A percentile compares a stretch with the other conserved stretches of the same genome.
These are phyloP conservation scores for Diversispora eburnea DNA, from an alignment of 192 early-diverging fungal species.

Conservation along the genomic window DNA sequence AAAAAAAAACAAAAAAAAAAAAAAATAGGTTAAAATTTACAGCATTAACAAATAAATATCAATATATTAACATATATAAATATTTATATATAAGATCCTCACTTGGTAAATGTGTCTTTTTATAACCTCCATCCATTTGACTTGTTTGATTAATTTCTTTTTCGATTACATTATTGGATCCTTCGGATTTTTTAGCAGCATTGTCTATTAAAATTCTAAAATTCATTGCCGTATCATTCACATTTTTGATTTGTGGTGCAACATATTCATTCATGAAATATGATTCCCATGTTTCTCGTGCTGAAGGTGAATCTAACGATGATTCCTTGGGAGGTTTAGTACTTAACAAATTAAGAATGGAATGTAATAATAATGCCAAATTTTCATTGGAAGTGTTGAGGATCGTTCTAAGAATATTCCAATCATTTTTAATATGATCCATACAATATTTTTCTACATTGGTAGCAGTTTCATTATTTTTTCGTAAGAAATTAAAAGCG, in stretches of 20 bases:
- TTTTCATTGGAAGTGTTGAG: conserved; percentile 14
- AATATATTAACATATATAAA: no score
- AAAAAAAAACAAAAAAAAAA: no score
- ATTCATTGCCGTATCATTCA: not conserved
- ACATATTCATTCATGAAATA: not conserved
- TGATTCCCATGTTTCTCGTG: not conserved
- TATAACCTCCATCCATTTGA: not conserved
- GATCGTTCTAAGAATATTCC: not conserved
- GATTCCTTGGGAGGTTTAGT: not conserved
- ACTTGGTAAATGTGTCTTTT: not conserved
- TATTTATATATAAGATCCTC: no score
- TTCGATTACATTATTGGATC: not conserved
- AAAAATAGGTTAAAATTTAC: no score
- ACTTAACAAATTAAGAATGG: conserved; percentile 1
- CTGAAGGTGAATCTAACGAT: not conserved
- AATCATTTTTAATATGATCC: conserved; percentile 23
- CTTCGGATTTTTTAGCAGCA: not conserved
- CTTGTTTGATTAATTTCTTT: not conserved
- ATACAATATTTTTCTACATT: not conserved
- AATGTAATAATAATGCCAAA: conserved; percentile 18
- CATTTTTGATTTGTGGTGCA: not conserved
- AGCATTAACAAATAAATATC: no score
- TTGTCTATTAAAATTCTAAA: not conserved
- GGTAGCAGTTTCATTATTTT: not conserved
- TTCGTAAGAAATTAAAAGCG: not conserved